phyloP scores from a whole-genome alignment of 495 filamentous ascomycete species.

The Lentithecium fluviatile region DNA sequence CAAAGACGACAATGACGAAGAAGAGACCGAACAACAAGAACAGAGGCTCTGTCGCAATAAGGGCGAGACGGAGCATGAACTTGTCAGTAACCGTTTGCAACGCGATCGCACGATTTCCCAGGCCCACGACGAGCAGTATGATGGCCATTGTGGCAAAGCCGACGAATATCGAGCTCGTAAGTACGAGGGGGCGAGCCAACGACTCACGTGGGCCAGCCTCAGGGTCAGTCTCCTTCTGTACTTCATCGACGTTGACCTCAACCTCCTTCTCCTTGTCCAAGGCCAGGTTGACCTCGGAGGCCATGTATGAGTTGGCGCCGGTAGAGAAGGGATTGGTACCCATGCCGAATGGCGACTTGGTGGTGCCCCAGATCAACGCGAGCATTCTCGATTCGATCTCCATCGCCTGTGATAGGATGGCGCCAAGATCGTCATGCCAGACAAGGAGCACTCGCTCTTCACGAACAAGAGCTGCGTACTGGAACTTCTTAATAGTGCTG shows the following conservation, averaged over 20 bases:
- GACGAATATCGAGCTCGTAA: conserved; percentile 27
- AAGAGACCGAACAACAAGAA: conserved; percentile 28
- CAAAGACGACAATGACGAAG: conserved; percentile 53
- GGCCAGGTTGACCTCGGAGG: neutral
- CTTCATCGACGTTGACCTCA: conserved; percentile 19
- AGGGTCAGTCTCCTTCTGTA: neutral
- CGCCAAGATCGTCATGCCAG: conserved; percentile 18
- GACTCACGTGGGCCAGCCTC: conserved; percentile 19
- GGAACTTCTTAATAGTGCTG: conserved; percentile 13
- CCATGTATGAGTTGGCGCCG: conserved; percentile 2
- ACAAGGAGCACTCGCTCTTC: conserved; percentile 15
- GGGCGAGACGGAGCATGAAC: conserved; percentile 13
- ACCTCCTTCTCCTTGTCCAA: conserved; percentile 1
- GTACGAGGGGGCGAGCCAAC: conserved; percentile 20
- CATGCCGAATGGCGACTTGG: conserved; percentile 4
- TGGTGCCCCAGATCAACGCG: conserved; percentile 5
- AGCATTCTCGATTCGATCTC: conserved; percentile 9
- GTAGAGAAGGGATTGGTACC: conserved; percentile 10
- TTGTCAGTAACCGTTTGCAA: conserved; percentile 20
- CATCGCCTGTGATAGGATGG: conserved; percentile 13
- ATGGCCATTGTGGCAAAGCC: conserved; percentile 19
- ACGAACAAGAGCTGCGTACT: conserved; percentile 14
- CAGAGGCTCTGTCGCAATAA: conserved; percentile 23
- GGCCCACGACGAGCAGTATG: conserved; percentile 24
- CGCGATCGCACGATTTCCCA: conserved; percentile 15